Evolutionary conservation across 192 early-diverging fungal genomes (phyloP), one percentile per base, ranked within the genome.

Genomic region (Umbelopsis sp.): DNA sequence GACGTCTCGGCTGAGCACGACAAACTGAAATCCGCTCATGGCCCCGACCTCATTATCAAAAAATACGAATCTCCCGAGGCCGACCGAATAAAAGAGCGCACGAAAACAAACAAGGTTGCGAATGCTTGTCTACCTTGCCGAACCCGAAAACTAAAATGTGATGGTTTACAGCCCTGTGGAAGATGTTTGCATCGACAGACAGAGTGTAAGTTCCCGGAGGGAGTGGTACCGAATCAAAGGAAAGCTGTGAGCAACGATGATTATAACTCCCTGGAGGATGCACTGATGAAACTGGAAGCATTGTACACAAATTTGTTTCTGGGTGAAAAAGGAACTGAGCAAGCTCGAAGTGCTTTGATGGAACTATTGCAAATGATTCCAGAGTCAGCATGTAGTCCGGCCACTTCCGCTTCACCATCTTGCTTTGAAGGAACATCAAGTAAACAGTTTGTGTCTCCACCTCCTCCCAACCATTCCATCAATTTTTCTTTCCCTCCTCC

Each of bases 1-100:
- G 55, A 61, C 16, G 55, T 61, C 30, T 61, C 55, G 13, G 55
- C 55, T 61, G 55, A 61, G 33, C 55, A 61, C 30, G 55, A 61
- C 55, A 61, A 61, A 35, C 55, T 27, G 16, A 61, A 61, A 61
- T 61, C 55, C 25, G 55, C 55, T n/a, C 55, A 61, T 16, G 55
- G 55, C 2, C 33, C 55, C 33, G 55, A 35, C 33, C 55, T 61
- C 12, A 61, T 61, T 35, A 35, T 61, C 2, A 61, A 61, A 15
- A 35, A 61, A 35, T 61, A 61, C 33, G 55, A 61, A 35, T 61
- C 55, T 61, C 55, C 55, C 13, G 55, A 61, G 18, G 55, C 55
- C n/a, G 55, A 61, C 18, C 55, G 55, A 61, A 61, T 15, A 15
- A 61, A 61, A 18, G 55, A 61, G 15, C 25, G 55, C 11, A 35